phyloP scores from a whole-genome alignment of 73 alveolate genomes.

The Strombidium stylifer region DNA sequence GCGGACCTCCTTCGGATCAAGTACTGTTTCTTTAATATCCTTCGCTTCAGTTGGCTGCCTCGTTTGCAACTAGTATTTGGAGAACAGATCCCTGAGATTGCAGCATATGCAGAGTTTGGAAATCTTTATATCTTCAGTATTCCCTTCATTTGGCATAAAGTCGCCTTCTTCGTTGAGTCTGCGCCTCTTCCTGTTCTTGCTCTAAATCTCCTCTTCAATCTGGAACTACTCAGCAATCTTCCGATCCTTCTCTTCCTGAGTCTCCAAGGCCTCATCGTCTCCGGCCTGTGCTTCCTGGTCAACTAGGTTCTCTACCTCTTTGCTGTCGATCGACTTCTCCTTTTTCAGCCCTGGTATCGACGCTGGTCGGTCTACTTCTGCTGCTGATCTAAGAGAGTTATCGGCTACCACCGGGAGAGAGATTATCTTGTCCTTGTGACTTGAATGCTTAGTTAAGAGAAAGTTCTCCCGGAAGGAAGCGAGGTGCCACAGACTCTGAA shows the following conservation, averaged over 20 bases:
- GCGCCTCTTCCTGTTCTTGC: not conserved
- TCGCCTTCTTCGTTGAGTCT: not conserved
- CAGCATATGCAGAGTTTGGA: conserved; percentile 27
- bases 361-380: too few species aligned
- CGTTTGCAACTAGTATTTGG: conserved; percentile 14
- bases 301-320: not conserved
- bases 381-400: too few species aligned
- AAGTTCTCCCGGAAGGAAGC: conserved; percentile 48
- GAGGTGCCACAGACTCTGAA: conserved; percentile 64
- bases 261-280: not conserved
- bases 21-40: too few species aligned
- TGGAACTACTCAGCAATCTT: too few species aligned
- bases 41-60: too few species aligned
- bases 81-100: conserved; percentile 18
- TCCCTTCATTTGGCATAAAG: not conserved
- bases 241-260: not conserved
- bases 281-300: not conserved
- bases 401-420: conserved; percentile 2
- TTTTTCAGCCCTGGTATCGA: not conserved
- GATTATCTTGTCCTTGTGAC: conserved; percentile 42
- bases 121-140: not conserved
- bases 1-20: conserved; percentile 29
- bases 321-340: not conserved
- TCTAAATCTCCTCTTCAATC: not conserved
- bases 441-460: conserved; percentile 1